Evolutionary conservation across 805 yeast species (phyloP), one percentile per base, ranked within the genome.

Genomic region (Wickerhamomyces bovis): DNA sequence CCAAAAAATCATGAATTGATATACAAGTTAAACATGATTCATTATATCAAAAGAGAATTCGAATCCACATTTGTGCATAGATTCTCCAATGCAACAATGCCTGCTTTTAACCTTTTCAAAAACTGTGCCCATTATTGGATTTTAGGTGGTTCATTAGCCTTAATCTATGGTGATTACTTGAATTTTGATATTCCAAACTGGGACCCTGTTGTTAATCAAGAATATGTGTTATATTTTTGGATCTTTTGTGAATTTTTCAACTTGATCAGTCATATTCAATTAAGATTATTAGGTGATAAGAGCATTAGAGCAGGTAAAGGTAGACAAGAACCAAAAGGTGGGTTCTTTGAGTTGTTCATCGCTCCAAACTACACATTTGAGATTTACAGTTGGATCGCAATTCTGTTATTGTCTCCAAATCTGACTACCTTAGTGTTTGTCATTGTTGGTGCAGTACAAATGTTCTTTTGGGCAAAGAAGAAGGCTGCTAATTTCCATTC

Each of bases 331-430:
- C 64, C 98, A 20, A 73, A 74, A 51, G 97, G 96, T 18, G 95
- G 87, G 56, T 85, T 92, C 10, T 94, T 94, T 62, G 74, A 78
- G 50, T 66, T 73, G 48, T 86, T 90, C 31, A 81, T 94, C n/a
- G 85, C 89, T 65, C 99, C 99, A 54, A 94, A 94, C 70, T 94
- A 94, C 66, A 84, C 89, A 55, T 92, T 89, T 64, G 99, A 94
- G 72, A 69, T 78, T 39, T 67, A 84, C 55, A 72, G 82, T 1
- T 94, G 97, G 96, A 61, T 83, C 1, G 66, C 75, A 23, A 80
- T 83, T 58, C 78, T 92, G 19, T 49, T 89, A 23, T 71, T 89
- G 61, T 82, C 80, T 56, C 83, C 89, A 52, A 89, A 89, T 69
- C 73, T 92, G 77, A 75, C 89, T 31, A 77, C 92, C 28, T 74